Conservation (phyloP, 306 rosid species). For the Trifolium fragiferum region DNA sequence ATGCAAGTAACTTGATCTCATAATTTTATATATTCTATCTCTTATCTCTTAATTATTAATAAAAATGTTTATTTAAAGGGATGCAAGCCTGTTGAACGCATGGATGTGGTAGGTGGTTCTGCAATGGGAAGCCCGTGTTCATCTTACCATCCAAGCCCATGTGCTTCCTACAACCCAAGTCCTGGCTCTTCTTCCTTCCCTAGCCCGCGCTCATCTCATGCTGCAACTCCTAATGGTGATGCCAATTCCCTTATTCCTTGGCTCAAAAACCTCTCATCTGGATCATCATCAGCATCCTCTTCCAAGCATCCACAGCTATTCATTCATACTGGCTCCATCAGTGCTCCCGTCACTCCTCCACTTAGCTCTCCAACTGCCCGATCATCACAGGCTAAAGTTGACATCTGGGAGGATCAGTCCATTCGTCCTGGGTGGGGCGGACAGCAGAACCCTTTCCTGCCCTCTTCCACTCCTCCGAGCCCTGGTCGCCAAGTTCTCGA, state of each 20-base stretch:
- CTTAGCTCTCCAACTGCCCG: constrained; percentile 86
- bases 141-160: constrained; percentile 79
- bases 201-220: constrained; percentile 76
- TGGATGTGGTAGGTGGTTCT: constrained; percentile 69
- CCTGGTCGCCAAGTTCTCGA: constrained; percentile 71
- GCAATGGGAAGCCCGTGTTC: constrained; percentile 72
- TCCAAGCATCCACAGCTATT: constrained; percentile 68
- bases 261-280: constrained; percentile 86
- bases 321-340: constrained; percentile 72
- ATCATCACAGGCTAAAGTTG: constrained; percentile 61
- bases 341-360: constrained; percentile 96
- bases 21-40: background rate
- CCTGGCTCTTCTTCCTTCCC: constrained; percentile 91
- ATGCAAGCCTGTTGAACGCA: constrained; percentile 73
- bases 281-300: constrained; percentile 77
- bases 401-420: constrained; percentile 66
- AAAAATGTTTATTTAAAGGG: constrained; percentile 60
- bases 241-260: constrained; percentile 85
- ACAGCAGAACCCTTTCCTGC: constrained; percentile 65
- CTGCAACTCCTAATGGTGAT: constrained; percentile 62
- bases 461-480: constrained; percentile 86
- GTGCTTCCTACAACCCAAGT: constrained; percentile 90
- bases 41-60: constrained; percentile 7
- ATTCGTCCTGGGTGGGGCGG: constrained; percentile 55
- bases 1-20: constrained; percentile 1